Percentiles rank a stretch among this genome's conserved stretches.
Conservation (phyloP, 345 rosid genomes). For the Turritis glabra region DNA sequence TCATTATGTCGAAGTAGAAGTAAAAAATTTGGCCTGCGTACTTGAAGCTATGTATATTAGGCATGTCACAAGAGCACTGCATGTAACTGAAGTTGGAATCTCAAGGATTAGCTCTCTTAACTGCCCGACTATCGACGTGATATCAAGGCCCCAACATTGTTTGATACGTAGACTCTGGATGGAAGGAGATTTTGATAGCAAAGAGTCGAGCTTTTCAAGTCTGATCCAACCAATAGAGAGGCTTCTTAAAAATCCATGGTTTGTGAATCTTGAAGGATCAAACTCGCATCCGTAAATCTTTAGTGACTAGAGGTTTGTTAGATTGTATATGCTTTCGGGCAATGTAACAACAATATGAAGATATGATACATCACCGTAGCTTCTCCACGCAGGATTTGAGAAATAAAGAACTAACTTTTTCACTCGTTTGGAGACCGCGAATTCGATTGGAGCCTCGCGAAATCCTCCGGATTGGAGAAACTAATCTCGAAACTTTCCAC, state of each 20-base stretch:
- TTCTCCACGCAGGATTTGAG: conserved; percentile 39
- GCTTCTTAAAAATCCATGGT: conserved; percentile 19
- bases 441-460: conserved; percentile 12
- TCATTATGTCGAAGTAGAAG: neutral
- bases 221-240: conserved; percentile 46
- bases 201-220: neutral
- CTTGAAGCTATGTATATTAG: neutral
- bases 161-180: conserved; percentile 44
- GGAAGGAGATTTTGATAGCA: conserved; percentile 31
- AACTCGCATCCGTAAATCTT: conserved; percentile 38
- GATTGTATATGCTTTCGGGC: conserved; percentile 29
- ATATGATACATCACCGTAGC: neutral
- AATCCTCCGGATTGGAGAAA: conserved; percentile 32
- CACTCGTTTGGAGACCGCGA: conserved; percentile 18
- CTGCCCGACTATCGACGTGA: neutral
- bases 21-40: neutral
- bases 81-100: neutral
- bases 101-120: conserved; percentile 23
- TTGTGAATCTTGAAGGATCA: neutral
- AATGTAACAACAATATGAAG: conserved; percentile 13
- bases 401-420: conserved; percentile 44
- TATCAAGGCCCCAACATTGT: conserved; percentile 40
- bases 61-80: neutral
- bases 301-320: conserved; percentile 31
- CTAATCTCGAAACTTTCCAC: conserved; percentile 30